Conservation (phyloP, 176 grass and related monocot genomes). For the Secale cereale region DNA sequence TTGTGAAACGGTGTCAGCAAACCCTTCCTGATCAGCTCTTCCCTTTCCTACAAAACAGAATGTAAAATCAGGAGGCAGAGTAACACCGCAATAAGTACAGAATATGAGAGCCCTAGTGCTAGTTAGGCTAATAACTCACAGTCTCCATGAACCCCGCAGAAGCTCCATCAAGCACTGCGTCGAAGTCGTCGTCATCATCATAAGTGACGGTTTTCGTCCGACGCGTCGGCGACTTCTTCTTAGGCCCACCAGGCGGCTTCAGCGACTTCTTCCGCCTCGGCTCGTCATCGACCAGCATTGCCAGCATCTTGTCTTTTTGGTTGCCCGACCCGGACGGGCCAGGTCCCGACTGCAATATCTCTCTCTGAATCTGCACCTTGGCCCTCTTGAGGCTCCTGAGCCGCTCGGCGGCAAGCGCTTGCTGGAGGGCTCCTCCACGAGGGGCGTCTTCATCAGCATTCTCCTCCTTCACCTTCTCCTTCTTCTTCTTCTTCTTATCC, state of each 20-base stretch:
- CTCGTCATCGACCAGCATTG: constrained; percentile 63
- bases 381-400: constrained; percentile 73
- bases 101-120: background rate
- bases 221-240: constrained; percentile 26
- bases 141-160: constrained; percentile 89
- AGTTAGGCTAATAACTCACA: constrained; percentile 34
- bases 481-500: constrained; percentile 13
- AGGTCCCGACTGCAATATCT: constrained; percentile 44
- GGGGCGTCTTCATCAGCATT: constrained; percentile 9
- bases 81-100: background rate
- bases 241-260: constrained; percentile 13
- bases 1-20: constrained; percentile 92
- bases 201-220: constrained; percentile 59
- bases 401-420: constrained; percentile 75
- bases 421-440: constrained; percentile 53
- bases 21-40: constrained; percentile 82
- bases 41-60: constrained; percentile 63
- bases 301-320: constrained; percentile 35
- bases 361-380: constrained; percentile 71
- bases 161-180: constrained; percentile 70
- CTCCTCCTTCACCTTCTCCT: background rate
- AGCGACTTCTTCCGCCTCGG: constrained; percentile 41
- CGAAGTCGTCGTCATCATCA: constrained; percentile 73
- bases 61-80: constrained; percentile 1
- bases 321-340: constrained; percentile 7